phyloP scores from a whole-genome alignment of 2,329 filamentous ascomycete genomes.

The Sporothrix humicola region DNA sequence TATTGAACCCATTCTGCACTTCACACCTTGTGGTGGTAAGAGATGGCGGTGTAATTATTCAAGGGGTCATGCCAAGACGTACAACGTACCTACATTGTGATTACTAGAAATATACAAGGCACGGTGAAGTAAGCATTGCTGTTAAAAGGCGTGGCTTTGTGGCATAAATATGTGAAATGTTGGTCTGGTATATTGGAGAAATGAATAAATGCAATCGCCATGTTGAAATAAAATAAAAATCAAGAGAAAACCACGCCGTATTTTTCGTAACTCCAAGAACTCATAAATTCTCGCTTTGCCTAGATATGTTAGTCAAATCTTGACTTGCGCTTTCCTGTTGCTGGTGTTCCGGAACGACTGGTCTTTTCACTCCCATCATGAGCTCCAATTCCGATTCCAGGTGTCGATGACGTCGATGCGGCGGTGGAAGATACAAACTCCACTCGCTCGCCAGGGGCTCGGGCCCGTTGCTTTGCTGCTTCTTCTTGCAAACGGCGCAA shows the following conservation, averaged over 20 bases:
- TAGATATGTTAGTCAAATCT: slow-evolving; percentile 43
- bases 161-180: neutral
- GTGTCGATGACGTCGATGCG: slow-evolving; percentile 39
- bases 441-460: slow-evolving; percentile 51
- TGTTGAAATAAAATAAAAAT: neutral
- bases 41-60: neutral
- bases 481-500: slow-evolving; percentile 57
- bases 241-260: neutral
- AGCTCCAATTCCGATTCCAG: slow-evolving; percentile 4
- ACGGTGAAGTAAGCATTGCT: neutral
- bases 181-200: neutral
- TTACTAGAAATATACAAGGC: neutral
- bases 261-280: neutral
- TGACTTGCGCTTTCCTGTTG: slow-evolving; percentile 44
- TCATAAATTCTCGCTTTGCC: neutral
- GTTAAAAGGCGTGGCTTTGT: neutral
- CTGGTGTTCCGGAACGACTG: slow-evolving; percentile 46
- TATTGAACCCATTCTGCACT: neutral
- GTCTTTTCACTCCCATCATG: slow-evolving; percentile 35
- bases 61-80: neutral
- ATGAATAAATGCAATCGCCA: neutral
- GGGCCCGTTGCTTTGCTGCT: slow-evolving; percentile 53
- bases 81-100: neutral
- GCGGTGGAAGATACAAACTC: slow-evolving; percentile 55
- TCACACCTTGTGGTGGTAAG: neutral